phyloP scores from a whole-genome alignment of 2,329 filamentous ascomycete species.

The Tolypocladium nubicola region DNA sequence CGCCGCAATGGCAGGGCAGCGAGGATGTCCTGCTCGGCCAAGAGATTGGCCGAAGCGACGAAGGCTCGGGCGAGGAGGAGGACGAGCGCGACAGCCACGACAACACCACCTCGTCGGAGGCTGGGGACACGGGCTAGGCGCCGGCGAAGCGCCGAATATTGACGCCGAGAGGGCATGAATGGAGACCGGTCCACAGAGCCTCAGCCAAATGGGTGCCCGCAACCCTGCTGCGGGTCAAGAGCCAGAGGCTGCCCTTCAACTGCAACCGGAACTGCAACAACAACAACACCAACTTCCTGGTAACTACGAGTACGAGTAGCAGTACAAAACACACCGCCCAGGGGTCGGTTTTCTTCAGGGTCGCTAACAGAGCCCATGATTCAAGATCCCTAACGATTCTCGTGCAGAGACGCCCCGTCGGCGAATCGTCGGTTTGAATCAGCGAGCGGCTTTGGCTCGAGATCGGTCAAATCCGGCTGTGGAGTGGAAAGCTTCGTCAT shows the following conservation, averaged over 20 bases:
- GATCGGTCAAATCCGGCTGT: conserved; percentile 16
- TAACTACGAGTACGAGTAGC: too few species aligned
- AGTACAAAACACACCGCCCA: neutral
- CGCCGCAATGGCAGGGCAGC: conserved; percentile 59
- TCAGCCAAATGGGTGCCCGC: neutral
- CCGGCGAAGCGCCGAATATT: conserved; percentile 19
- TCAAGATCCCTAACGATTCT: conserved; percentile 1
- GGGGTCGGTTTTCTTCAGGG: neutral
- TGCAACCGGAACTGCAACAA: neutral
- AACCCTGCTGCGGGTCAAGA: neutral
- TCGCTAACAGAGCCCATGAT: neutral
- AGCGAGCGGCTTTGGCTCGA: neutral
- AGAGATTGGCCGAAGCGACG: conserved; percentile 29
- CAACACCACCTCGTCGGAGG: conserved; percentile 6
- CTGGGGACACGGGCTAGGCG: conserved; percentile 11
- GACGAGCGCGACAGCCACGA: conserved; percentile 7
- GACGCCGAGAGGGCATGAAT: conserved; percentile 4
- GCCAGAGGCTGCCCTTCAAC: neutral
- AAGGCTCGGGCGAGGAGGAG: conserved; percentile 16
- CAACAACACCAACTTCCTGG: too few species aligned
- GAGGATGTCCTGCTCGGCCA: conserved; percentile 49
- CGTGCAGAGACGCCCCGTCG: conserved; percentile 3
- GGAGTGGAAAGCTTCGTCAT: conserved; percentile 12
- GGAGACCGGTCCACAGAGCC: conserved; percentile 2
- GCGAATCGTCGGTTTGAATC: conserved; percentile 12